These are phyloP conservation scores for Adansonia madagascariensis DNA, from an alignment of 441 rosid genomes.

Conservation along the genomic window DNA sequence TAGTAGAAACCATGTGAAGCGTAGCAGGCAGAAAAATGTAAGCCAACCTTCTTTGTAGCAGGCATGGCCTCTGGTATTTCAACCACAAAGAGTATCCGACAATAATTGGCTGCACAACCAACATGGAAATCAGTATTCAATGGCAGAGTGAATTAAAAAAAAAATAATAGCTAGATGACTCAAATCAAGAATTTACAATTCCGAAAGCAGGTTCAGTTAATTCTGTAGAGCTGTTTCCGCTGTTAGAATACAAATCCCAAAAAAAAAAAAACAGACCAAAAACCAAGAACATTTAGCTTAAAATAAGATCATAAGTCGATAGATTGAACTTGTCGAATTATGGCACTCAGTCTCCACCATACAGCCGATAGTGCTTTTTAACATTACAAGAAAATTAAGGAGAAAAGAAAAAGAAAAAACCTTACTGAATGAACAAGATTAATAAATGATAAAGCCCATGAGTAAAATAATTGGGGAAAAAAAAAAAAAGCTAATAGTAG, in stretches of 20 bases:
- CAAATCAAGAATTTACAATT: not conserved
- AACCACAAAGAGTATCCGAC: constrained; percentile 19
- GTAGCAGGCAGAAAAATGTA: not conserved
- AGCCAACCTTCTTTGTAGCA: constrained; percentile 43
- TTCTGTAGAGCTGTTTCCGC: not conserved
- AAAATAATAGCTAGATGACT: not conserved
- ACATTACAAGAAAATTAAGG: not conserved
- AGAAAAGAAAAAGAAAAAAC: not conserved
- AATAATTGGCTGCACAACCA: constrained; percentile 15
- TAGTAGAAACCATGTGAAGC: not conserved
- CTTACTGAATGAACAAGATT: not conserved
- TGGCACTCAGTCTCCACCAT: not conserved
- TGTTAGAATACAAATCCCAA: not conserved
- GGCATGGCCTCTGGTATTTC: constrained; percentile 38
- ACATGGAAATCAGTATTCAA: not conserved
- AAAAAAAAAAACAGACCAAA: not conserved
- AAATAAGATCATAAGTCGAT: too few species aligned
- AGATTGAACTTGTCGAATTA: not conserved
- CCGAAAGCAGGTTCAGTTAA: not conserved
- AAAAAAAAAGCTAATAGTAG: not conserved
- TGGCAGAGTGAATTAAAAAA: not conserved
- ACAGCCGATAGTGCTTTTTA: not conserved
- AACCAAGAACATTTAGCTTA: not conserved
- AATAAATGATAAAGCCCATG: not conserved
- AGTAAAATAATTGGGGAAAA: not conserved